Base-by-base conservation (phyloP, 148 eudicot species). In the Diospyros lotus region DNA sequence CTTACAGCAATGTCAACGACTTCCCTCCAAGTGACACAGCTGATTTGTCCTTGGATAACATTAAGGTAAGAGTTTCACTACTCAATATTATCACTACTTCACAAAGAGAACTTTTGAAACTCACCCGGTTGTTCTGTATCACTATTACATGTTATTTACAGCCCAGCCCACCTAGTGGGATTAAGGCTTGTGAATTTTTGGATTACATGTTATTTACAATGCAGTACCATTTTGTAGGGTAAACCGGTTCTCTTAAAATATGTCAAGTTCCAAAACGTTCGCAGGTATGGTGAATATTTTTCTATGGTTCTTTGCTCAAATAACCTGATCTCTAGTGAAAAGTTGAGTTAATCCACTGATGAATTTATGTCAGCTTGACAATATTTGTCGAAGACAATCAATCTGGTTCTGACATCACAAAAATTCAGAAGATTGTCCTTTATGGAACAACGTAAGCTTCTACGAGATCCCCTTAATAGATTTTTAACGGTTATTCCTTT, bases 261-360 rank as follows among this genome's bases (percentile, higher is more conserved):
- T 76, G 98, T 95, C 68, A 95, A 92, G 88, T 95, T 95, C 79
- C 98, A 95, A 80, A 95, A 95, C 84, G 98, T 95, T 76, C 94
- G 98, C 66, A 92, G 98, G 98, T 94, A 87, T 59, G 77, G 71
- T 71, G 66, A 55, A 62, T 70, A 11, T 51, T 39, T 11, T 8
- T 50, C 14, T 46, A 7, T 62, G 72, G 11, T 69, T 43, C 18
- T 52, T 63, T 66, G 28, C 60, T 15, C 59, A 41, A 38, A 67
- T 64, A 3, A 46, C 10, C 50, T 62, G 46, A 69, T 68, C 65
- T 18, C 42, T 67, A 48, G 14, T 39, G 50, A 63, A 45, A 54
- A 63, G 55, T 51, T 12, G 13, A 71, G 54, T 13, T 80, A 60
- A 62, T 66, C 66, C 66, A 68, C 44, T 68, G n/a, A 75, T 81